Evolutionary conservation across 352 stramenopile genomes (phyloP).

Genomic region (Pilasporangium apinafurcum): DNA sequence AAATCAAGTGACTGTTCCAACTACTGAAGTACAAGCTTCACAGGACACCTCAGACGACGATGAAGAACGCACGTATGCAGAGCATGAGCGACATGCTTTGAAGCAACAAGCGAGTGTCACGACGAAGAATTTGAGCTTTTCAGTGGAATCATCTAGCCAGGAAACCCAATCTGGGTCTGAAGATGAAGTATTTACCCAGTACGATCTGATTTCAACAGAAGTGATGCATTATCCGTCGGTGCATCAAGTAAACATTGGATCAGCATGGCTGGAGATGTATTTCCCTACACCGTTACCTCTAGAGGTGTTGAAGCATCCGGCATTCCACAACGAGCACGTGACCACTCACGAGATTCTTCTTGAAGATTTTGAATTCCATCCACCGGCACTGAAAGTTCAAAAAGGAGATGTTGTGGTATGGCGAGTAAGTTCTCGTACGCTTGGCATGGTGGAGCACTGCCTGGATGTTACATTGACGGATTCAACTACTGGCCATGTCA

Average conservation of each 20-base stretch:
- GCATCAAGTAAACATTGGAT: background rate
- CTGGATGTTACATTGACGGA: constrained; percentile 19
- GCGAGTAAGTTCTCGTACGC: constrained; percentile 21
- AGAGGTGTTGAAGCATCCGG: background rate
- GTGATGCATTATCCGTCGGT: background rate
- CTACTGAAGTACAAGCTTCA: constrained; percentile 2
- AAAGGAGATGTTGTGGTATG: constrained; percentile 28
- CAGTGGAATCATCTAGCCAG: constrained; percentile 47
- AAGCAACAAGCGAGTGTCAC: constrained; percentile 28
- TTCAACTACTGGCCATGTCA: background rate
- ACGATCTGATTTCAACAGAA: constrained; percentile 6
- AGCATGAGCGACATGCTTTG: constrained; percentile 22
- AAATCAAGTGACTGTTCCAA: background rate
- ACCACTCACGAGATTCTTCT: constrained; percentile 25
- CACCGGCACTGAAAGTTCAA: constrained; percentile 16
- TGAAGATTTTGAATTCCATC: constrained; percentile 27
- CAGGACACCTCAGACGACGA: constrained; percentile 15
- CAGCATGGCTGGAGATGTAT: constrained; percentile 3
- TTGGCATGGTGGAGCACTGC: constrained; percentile 33
- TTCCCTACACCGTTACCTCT: constrained; percentile 24
- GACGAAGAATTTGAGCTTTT: constrained; percentile 15
- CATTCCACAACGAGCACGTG: constrained; percentile 1
- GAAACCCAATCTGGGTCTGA: constrained; percentile 69
- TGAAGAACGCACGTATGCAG: constrained; percentile 32
- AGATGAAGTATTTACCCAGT: constrained; percentile 37